Base-by-base conservation (phyloP, 805 yeast species). In the Metschnikowia orientalis region DNA sequence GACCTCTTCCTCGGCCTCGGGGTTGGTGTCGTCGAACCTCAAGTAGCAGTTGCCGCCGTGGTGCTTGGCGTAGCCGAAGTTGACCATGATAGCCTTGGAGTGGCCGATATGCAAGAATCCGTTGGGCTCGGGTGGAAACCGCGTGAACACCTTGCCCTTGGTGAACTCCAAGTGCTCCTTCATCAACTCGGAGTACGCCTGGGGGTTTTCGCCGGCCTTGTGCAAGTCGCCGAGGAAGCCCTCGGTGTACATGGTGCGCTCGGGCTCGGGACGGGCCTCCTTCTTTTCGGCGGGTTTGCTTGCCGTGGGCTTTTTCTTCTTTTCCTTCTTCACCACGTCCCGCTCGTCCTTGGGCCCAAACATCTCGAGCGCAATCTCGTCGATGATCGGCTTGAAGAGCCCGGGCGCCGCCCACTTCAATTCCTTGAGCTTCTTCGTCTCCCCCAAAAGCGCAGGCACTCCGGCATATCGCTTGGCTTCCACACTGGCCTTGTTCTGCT, bases 111-210 rank as follows among this genome's bases (percentile, higher is more conserved):
- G 98, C 54, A 92, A 72, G 56, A 79, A 92, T 48, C 98, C 98
- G 62, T 94, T 90, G 25, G 98, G 98, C 65, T 92, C 98, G 5
- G 98, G 98, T 28, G 99, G 99, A 65, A 92, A 92, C 57, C 99
- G 78, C 3, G 98, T 92, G 50, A 75, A 79, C 18, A 90, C 97
- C 53, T 74, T 71, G 28, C 96, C 95, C 23, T 75, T 72, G 20
- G 95, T 86, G 44, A 76, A 77, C 36, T 72, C 75, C 49, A 87
- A 68, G 58, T 92, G 98, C 45, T 77, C 81, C 44, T 70, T 69
- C 82, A 86, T 80, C 38, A 86, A 69, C 53, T 87, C 95, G 21
- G 95, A 92, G 59, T 71, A 81, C 45, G 75, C 81, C 67, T 92
- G 99, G 22, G 90, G 89, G 57, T 90, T 90, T 57, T 81, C 96